Evolutionary conservation across 108 stramenopile genomes (phyloP).

Genomic region (Bacterosira constricta): DNA sequence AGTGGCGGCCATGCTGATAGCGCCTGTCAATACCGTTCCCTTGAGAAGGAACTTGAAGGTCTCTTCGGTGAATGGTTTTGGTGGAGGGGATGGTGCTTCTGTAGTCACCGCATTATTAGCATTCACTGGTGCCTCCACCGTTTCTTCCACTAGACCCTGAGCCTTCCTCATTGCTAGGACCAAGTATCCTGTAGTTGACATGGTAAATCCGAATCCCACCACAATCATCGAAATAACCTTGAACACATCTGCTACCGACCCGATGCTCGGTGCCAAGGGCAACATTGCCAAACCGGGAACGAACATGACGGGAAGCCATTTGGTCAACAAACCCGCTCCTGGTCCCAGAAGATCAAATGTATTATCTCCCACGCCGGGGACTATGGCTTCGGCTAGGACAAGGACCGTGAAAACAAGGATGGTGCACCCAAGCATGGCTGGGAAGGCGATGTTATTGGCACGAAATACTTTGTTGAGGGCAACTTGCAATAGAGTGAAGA

Average conservation of each 20-base stretch:
- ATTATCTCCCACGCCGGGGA: conserved; percentile 58
- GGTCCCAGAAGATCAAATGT: conserved; percentile 60
- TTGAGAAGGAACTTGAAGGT: conserved; percentile 37
- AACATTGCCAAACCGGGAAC: conserved; percentile 86
- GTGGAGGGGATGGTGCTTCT: conserved; percentile 19
- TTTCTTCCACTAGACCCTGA: conserved; percentile 30
- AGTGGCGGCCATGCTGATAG: conserved; percentile 47
- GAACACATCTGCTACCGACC: conserved; percentile 61
- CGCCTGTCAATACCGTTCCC: conserved; percentile 41
- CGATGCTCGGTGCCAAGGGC: conserved; percentile 77
- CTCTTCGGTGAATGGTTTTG: conserved; percentile 52
- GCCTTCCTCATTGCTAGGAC: conserved; percentile 32
- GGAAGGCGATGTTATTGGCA: conserved; percentile 62
- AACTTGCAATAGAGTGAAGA: conserved; percentile 61
- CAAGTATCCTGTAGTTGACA: conserved; percentile 41
- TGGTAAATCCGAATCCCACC: conserved; percentile 45
- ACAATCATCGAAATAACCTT: conserved; percentile 49
- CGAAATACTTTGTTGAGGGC: conserved; percentile 60
- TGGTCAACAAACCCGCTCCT: conserved; percentile 70
- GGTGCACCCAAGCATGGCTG: conserved; percentile 74
- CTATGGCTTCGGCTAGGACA: conserved; percentile 52
- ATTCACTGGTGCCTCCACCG: neutral
- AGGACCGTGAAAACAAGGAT: conserved; percentile 60
- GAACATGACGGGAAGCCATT: conserved; percentile 87
- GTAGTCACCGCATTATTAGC: neutral